These are phyloP conservation scores for Arthrobotrys sinensis DNA, from an alignment of 2,329 filamentous ascomycete species.

Conservation along the genomic window DNA sequence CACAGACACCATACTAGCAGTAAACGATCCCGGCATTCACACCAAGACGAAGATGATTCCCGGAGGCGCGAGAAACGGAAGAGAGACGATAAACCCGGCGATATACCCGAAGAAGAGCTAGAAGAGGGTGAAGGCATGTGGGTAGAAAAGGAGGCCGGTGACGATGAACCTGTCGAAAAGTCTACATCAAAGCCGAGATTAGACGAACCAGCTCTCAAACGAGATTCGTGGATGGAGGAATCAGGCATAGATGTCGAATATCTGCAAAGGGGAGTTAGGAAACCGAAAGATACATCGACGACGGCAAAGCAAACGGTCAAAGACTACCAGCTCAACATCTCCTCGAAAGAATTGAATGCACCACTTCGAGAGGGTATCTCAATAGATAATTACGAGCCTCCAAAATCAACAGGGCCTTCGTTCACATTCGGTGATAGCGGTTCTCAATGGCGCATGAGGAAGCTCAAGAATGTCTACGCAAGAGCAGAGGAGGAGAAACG, in stretches of 20 bases:
- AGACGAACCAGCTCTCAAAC: constrained; percentile 70
- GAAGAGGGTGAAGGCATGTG: constrained; percentile 50
- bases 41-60: constrained; percentile 66
- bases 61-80: constrained; percentile 49
- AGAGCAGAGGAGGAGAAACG: constrained; percentile 81
- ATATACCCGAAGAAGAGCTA: constrained; percentile 56
- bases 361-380: constrained; percentile 76
- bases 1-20: constrained; percentile 69
- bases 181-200: constrained; percentile 65
- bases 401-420: constrained; percentile 76
- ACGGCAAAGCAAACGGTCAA: constrained; percentile 70
- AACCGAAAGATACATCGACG: constrained; percentile 69
- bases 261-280: constrained; percentile 75
- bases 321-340: constrained; percentile 79
- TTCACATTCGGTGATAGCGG: constrained; percentile 93
- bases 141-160: constrained; percentile 63
- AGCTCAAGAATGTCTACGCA: constrained; percentile 86
- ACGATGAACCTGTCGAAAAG: constrained; percentile 62
- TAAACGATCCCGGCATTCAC: constrained; percentile 67
- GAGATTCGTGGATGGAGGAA: constrained; percentile 96
- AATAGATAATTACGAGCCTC: constrained; percentile 72
- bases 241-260: constrained; percentile 89
- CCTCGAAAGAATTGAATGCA: constrained; percentile 84
- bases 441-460: constrained; percentile 96
- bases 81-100: constrained; percentile 65